A percentile compares a stretch with the other conserved stretches of the same genome.
phyloP scores from a whole-genome alignment of 306 rosid species.

The Gastrolobium villosum region DNA sequence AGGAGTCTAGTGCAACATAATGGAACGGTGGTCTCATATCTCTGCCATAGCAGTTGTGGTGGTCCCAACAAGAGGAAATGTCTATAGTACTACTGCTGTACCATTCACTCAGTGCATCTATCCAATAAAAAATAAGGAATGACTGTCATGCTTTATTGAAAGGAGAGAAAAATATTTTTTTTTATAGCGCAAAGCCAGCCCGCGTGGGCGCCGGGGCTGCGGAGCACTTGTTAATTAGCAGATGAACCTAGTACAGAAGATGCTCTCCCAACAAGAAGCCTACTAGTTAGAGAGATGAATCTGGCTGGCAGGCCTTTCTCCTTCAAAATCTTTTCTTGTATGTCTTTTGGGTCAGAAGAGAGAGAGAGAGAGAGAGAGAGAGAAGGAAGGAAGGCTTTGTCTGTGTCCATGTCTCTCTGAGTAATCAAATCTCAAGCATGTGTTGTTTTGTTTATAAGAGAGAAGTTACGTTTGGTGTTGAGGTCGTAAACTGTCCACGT shows the following conservation, averaged over 20 bases:
- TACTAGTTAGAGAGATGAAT: conserved; percentile 23
- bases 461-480: conserved; percentile 14
- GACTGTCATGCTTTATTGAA: no score
- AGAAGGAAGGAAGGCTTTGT: background rate
- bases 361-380: background rate
- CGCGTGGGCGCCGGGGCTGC: no score
- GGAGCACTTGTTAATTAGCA: no score
- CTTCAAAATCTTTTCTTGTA: conserved; percentile 6
- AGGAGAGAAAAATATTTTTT: no score
- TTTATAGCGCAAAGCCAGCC: no score
- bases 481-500: conserved; percentile 20
- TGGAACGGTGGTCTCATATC: conserved; percentile 39
- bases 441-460: background rate
- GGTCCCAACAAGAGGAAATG: conserved; percentile 65
- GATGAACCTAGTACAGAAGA: no score
- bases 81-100: no score
- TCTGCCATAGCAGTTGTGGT: conserved; percentile 35
- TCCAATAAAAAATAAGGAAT: no score
- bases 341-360: background rate
- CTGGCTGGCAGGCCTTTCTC: background rate
- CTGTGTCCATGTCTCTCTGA: background rate
- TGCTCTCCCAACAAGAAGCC: conserved; percentile 52
- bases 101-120: no score
- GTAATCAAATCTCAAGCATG: conserved; percentile 7
- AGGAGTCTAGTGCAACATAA: conserved; percentile 45